Evolutionary conservation across 2,329 filamentous ascomycete genomes (phyloP), one percentile per base, ranked within the genome.

Genomic region (Phaeosphaeriaceae sp.): DNA sequence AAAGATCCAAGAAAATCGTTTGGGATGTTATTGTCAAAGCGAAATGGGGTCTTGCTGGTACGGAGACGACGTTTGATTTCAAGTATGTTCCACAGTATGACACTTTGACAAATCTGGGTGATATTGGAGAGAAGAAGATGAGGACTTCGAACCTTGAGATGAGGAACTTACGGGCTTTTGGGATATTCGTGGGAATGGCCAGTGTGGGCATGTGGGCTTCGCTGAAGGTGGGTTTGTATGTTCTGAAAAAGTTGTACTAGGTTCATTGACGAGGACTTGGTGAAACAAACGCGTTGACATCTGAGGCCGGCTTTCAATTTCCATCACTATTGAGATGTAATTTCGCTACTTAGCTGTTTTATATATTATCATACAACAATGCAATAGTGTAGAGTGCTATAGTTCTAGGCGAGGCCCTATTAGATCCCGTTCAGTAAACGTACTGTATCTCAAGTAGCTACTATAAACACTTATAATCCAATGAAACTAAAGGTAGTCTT

Each of bases 11-110:
- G 44, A 75, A 71, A 18, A 71, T 82, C 0, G 82, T 86, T 54
- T 88, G 83, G 68, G 74, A 78, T 15, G 68, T 88, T 2, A 80
- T 88, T 13, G 81, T 87, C n/a, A 79, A 87, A 48, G 82, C 83
- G 47, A 84, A 85, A 45, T 83, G 78, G 46, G 88, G 86, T 0
- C 76, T 92, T 6, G 84, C 73, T 9, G 78, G 87, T 0, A 76
- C 81, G 38, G 80, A 86, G 61, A 83, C 82, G 1, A 77, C 75
- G 7, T 92, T 91, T 63, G 83, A 87, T 16, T 88, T 92, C 72
- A 87, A 90, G 65, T 88, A 88, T 63, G 76, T 88, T 8, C 87
- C 87, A 0, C 74, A 81, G 56, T 79, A 80, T 41, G 66, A 74
- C 41, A 81, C 79, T 7, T 71, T 78, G 11, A 83, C 80, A 3